Evolutionary conservation across 768 basidiomycete genomes (phyloP), one percentile per base, ranked within the genome.

Genomic region (Sistotremastrum suecicum): DNA sequence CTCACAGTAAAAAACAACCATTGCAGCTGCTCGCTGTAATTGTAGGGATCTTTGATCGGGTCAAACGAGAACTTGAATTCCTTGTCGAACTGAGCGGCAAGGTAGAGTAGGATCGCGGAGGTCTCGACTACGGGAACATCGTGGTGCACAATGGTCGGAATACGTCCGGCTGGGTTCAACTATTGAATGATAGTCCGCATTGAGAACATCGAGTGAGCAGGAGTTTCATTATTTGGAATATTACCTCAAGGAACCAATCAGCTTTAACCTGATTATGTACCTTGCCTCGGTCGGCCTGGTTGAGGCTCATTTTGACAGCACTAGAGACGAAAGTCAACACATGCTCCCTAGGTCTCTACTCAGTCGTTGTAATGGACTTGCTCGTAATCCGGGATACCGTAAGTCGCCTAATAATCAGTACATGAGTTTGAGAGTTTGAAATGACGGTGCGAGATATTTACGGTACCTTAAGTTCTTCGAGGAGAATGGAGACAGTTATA

Each of bases 101-200:
- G 51, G 52, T 64, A 67, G 5, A 64, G 52, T 32, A 66, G 44
- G 42, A 68, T 63, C 43, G 64, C 64, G 29, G 58, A 61, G 29
- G 53, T 47, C 48, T 60, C 58, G 37, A 57, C 52, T 3, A 54
- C 51, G 6, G 47, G 41, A 38, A 57, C 53, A 36, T 53, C 53
- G 12, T 30, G 11, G 9, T 33, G 41, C 34, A 76, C 65, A 34
- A 87, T 61, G 30, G 71, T 69, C 4, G 84, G 83, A 44, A 87
- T 85, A 41, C 82, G 65, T 0, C 70, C 69, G 50, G 81, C 83
- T 5, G 80, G 82, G 58, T 83, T 84, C 51, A 80, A 55, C 37
- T 75, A 50, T 89, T 69, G 63, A 80, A 90, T 80, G 81, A 87
- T 0, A 71, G 71, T 20, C 20, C 20, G 20, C 20, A 20, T 20